Conservation (phyloP, 768 basidiomycete genomes). For the Postia placenta region DNA sequence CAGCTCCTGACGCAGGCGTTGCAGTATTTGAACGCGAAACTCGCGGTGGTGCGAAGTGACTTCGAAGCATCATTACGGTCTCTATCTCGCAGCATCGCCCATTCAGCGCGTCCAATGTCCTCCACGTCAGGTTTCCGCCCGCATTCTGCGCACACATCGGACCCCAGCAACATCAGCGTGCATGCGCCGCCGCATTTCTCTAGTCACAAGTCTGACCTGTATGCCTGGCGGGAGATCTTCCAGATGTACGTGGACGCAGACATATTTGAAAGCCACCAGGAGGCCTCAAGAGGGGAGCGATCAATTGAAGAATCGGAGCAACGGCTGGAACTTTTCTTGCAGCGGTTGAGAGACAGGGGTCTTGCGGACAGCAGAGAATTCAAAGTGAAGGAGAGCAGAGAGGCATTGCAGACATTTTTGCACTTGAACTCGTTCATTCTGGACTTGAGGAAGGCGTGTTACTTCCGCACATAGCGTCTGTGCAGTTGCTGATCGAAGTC, state of each 20-base stretch:
- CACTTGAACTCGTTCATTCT: conserved; percentile 72
- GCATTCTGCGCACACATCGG: conserved; percentile 22
- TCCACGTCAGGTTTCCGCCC: conserved; percentile 27
- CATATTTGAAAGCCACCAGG: conserved; percentile 72
- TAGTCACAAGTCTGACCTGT: conserved; percentile 52
- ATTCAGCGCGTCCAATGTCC: conserved; percentile 27
- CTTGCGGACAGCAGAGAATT: conserved; percentile 39
- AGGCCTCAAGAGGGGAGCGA: conserved; percentile 61
- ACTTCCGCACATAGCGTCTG: too few relatives aligned
- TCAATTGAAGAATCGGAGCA: conserved; percentile 63
- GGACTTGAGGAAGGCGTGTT: conserved; percentile 66
- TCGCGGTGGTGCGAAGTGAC: conserved; percentile 41
- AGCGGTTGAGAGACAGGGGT: conserved; percentile 40
- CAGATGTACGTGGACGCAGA: conserved; percentile 80
- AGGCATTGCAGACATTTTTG: conserved; percentile 43
- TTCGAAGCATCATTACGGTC: conserved; percentile 43
- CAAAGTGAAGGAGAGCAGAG: conserved; percentile 39
- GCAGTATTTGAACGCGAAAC: conserved; percentile 46
- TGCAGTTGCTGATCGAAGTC: neutral
- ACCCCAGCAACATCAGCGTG: conserved; percentile 19
- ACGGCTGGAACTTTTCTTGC: conserved; percentile 63
- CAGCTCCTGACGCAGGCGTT: conserved; percentile 59
- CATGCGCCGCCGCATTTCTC: conserved; percentile 8
- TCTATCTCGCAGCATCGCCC: conserved; percentile 37
- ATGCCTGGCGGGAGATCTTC: conserved; percentile 88